These are phyloP conservation scores for Talaromyces borbonicus DNA, from an alignment of 495 filamentous ascomycete genomes.

Conservation along the genomic window DNA sequence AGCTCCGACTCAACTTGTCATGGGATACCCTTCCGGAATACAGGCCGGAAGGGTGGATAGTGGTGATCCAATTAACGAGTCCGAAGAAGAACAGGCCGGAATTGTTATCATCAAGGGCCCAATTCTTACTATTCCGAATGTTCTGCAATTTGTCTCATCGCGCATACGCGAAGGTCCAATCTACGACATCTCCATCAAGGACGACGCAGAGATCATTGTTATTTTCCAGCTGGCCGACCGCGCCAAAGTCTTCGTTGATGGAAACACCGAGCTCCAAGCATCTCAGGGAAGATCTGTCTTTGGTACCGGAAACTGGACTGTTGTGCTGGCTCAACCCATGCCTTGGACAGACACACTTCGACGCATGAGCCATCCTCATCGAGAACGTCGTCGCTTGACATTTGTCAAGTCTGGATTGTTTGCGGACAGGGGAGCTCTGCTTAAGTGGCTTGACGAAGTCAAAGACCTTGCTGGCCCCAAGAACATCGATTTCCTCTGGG, in stretches of 20 bases:
- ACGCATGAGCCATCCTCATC: slow-evolving; percentile 24
- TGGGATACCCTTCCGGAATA: too few relatives aligned
- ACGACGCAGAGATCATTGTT: slow-evolving; percentile 14
- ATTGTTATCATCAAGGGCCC: slow-evolving; percentile 18
- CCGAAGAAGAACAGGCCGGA: slow-evolving; percentile 18
- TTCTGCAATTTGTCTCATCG: slow-evolving; percentile 17
- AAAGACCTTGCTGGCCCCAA: slow-evolving; percentile 18
- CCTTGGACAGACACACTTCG: slow-evolving; percentile 24
- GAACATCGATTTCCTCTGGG: slow-evolving; percentile 25
- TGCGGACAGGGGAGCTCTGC: slow-evolving; percentile 16
- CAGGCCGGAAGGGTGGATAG: too few relatives aligned
- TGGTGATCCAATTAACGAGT: too few relatives aligned
- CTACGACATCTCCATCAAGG: slow-evolving; percentile 19
- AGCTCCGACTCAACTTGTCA: too few relatives aligned
- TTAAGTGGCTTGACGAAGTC: slow-evolving; percentile 24
- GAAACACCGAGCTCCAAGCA: slow-evolving; percentile 16
- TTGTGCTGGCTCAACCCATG: slow-evolving; percentile 18
- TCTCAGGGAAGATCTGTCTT: slow-evolving; percentile 17
- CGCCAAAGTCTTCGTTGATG: slow-evolving; percentile 20
- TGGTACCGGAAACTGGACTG: slow-evolving; percentile 16
- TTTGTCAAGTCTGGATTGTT: slow-evolving; percentile 26
- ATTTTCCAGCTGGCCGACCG: slow-evolving; percentile 23
- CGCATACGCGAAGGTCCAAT: slow-evolving; percentile 26
- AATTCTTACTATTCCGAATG: not conserved
- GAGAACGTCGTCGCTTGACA: slow-evolving; percentile 28